Evolutionary conservation across 1,139 yeast species (phyloP).

Genomic region (Arxiozyma slooffiae): DNA sequence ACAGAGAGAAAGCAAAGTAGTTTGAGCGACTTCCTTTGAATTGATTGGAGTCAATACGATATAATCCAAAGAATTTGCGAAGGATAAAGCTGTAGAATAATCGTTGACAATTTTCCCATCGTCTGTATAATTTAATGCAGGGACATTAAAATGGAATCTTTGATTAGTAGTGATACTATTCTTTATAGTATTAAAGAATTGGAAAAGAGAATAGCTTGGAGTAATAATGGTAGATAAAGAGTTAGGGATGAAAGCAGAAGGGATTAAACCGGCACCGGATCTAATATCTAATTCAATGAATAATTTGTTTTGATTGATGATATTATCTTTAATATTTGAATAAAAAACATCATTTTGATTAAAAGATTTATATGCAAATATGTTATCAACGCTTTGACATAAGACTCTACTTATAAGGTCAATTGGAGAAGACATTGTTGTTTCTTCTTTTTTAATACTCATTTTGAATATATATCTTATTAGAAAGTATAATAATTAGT

Average conservation of each 20-base stretch:
- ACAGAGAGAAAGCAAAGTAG: slow-evolving; percentile 56
- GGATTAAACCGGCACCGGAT: slow-evolving; percentile 73
- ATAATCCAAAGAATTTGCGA: slow-evolving; percentile 55
- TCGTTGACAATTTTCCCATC: slow-evolving; percentile 51
- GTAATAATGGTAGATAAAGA: slow-evolving; percentile 45
- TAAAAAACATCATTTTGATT: slow-evolving; percentile 56
- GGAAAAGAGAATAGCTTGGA: slow-evolving; percentile 58
- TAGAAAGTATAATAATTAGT: background rate
- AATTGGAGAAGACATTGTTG: slow-evolving; percentile 37
- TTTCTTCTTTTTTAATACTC: background rate
- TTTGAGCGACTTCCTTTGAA: slow-evolving; percentile 55
- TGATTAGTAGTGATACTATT: slow-evolving; percentile 41
- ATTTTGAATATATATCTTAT: background rate
- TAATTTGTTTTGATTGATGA: slow-evolving; percentile 40
- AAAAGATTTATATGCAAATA: slow-evolving; percentile 62
- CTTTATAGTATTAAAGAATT: slow-evolving; percentile 35
- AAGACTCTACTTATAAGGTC: slow-evolving; percentile 32
- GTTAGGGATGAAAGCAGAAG: slow-evolving; percentile 57
- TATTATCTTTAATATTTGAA: slow-evolving; percentile 52
- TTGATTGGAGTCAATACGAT: slow-evolving; percentile 67
- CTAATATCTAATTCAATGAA: slow-evolving; percentile 51
- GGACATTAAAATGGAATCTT: slow-evolving; percentile 57
- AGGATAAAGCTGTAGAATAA: slow-evolving; percentile 52
- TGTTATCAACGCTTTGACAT: slow-evolving; percentile 50
- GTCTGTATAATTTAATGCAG: slow-evolving; percentile 66